phyloP scores from a whole-genome alignment of 371 early-diverging fungal species.

The Mucor indicus region DNA sequence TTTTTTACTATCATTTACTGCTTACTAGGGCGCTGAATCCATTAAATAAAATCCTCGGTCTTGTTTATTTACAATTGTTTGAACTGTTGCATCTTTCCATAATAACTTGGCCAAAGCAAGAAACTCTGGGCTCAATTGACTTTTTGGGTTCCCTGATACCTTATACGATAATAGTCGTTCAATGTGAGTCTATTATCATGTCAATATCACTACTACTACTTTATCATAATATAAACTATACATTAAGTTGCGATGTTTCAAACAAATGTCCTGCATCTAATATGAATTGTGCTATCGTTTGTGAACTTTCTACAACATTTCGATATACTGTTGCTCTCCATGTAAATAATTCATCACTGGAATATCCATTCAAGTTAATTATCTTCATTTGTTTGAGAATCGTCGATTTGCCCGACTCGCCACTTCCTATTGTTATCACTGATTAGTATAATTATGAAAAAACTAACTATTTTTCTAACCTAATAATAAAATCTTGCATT shows the following conservation, averaged over 20 bases:
- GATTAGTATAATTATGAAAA: background rate
- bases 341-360: conserved; percentile 69
- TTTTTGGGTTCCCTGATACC: background rate
- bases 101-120: conserved; percentile 60
- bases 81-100: conserved; percentile 65
- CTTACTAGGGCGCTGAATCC: conserved; percentile 83
- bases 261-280: conserved; percentile 60
- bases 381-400: conserved; percentile 94
- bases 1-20: background rate
- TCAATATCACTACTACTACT: background rate
- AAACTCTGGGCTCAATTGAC: conserved; percentile 24
- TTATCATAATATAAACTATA: background rate
- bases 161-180: background rate
- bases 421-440: conserved; percentile 55
- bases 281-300: conserved; percentile 62
- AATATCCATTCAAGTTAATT: conserved; percentile 87
- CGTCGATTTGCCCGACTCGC: conserved; percentile 91
- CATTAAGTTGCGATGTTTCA: conserved; percentile 17
- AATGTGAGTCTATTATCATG: background rate
- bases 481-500: conserved; percentile 72
- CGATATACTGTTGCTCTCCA: conserved; percentile 77
- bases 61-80: conserved; percentile 53
- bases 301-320: conserved; percentile 82
- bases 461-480: conserved; percentile 36
- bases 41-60: conserved; percentile 73